Evolutionary conservation across 2,329 filamentous ascomycete genomes (phyloP), one percentile per base, ranked within the genome.

Genomic region (Cladorrhinum sp.): DNA sequence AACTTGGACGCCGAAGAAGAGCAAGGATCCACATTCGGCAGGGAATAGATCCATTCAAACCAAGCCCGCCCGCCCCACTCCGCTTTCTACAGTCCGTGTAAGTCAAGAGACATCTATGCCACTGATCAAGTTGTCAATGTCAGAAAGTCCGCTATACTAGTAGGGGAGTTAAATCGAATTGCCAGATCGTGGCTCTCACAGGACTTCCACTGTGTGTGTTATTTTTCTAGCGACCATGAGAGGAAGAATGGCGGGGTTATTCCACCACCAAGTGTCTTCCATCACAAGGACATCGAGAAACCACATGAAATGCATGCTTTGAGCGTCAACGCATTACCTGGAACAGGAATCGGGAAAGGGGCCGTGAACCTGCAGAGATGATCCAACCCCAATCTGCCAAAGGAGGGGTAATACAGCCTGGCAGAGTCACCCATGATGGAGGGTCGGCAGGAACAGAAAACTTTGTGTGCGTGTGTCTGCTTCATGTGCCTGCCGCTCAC

Each of bases 381-480:
- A 23, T 46, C 49, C 33, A 49, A 49, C 36, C 28, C 50, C 26
- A 24, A 30, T 36, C 51, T 46, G 26, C n/a, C n/a, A 46, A 46
- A 46, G 42, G 26, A 36, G 26, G 52, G 26, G 26, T 28, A 54
- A 28, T 10, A 30, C 20, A 21, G 42, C 42, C 9, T 28, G 26
- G 26, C 26, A 28, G 9, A 28, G 26, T 9, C 42, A 46, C 3
- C 42, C 16, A 46, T 21, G 60, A 58, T 62, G 60, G 30, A 46
- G 42, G 42, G 57, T 62, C 60, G 62, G 62, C 57, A 62, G 62
- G 62, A 62, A 57, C 53, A 64, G 62, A 55, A 64, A 60, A 54
- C 62, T 46, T n/a, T n/a, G n/a, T n/a, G n/a, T n/a, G n/a, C n/a
- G n/a, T n/a, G n/a, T n/a, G n/a, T n/a, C 28, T 54, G 46, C 42